Evolutionary conservation across 2,329 filamentous ascomycete species (phyloP).

Genomic region (Clarireedia paspali): DNA sequence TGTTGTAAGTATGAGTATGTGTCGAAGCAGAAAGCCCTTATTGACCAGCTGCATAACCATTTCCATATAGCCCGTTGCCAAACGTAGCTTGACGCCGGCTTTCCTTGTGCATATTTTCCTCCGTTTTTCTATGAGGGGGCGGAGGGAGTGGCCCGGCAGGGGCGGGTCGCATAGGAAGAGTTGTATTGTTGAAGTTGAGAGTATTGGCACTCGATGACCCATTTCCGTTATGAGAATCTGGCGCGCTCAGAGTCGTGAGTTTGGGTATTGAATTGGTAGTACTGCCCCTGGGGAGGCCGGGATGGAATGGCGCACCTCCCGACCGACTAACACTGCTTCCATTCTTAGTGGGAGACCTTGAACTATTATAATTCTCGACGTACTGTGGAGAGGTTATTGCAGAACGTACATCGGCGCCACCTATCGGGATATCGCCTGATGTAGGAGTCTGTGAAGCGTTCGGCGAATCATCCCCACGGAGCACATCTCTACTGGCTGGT

Average conservation of each 20-base stretch:
- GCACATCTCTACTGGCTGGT: constrained; percentile 68
- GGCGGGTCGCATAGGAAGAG: constrained; percentile 55
- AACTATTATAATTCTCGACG: constrained; percentile 27
- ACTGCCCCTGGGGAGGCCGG: constrained; percentile 43
- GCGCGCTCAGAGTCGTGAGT: constrained; percentile 32
- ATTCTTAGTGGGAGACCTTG: constrained; percentile 29
- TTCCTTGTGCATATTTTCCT: constrained; percentile 36
- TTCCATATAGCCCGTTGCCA: constrained; percentile 31
- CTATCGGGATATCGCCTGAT: constrained; percentile 65
- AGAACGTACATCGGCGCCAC: constrained; percentile 40
- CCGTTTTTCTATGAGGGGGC: constrained; percentile 47
- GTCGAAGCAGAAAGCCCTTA: background rate
- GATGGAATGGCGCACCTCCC: constrained; percentile 33
- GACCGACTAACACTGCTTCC: constrained; percentile 40
- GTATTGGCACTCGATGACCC: constrained; percentile 37
- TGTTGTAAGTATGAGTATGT: constrained; percentile 1
- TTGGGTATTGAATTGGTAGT: constrained; percentile 48
- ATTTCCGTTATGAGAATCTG: constrained; percentile 28
- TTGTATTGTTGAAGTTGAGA: constrained; percentile 40
- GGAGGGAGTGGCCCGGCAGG: constrained; percentile 51
- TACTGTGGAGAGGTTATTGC: constrained; percentile 39
- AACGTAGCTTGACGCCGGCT: constrained; percentile 47
- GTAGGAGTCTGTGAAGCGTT: constrained; percentile 50
- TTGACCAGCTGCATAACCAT: constrained; percentile 7
- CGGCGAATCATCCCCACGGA: constrained; percentile 40